A percentile compares a stretch with the other conserved stretches of the same genome.
Evolutionary conservation across 2,329 filamentous ascomycete species (phyloP).

Genomic region (Neofusicoccum umdonicola): DNA sequence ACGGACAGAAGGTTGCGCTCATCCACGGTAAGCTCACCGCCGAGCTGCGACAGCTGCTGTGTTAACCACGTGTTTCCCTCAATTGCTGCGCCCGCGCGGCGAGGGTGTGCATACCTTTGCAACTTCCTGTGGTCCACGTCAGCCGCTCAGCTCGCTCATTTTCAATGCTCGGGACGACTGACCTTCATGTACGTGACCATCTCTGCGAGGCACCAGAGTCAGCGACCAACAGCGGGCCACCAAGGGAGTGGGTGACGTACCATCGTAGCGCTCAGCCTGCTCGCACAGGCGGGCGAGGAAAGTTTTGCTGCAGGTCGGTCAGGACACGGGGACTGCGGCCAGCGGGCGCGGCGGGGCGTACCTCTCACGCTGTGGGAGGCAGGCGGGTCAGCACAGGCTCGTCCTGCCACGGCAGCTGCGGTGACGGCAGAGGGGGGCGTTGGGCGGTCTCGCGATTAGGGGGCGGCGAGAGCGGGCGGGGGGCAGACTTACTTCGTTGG

Average conservation of each 20-base stretch:
- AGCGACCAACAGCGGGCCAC: conserved; percentile 17
- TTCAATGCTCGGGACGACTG: conserved; percentile 8
- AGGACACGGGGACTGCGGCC: conserved; percentile 24
- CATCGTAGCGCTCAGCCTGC: conserved; percentile 99
- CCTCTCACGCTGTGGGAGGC: conserved; percentile 47
- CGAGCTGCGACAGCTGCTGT: conserved; percentile 41
- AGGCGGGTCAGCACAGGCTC: conserved; percentile 34
- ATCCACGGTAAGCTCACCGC: conserved; percentile 69
- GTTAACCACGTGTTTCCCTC: conserved; percentile 7
- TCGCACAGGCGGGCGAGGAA: conserved; percentile 96
- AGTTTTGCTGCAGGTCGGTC: conserved; percentile 31
- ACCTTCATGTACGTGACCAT: conserved; percentile 99
- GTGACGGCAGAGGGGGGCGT: conserved; percentile 25
- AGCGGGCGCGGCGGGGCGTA: conserved; percentile 30
- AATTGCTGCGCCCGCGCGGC: conserved; percentile 74
- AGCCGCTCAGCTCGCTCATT: conserved; percentile 6
- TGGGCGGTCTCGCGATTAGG: conserved; percentile 26
- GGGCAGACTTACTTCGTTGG: conserved; percentile 59
- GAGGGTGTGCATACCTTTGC: conserved; percentile 17
- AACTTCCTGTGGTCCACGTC: conserved; percentile 18
- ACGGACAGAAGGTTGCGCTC: conserved; percentile 97
- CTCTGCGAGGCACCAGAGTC: conserved; percentile 56
- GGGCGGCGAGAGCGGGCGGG: conserved; percentile 34
- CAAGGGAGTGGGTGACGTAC: conserved; percentile 50
- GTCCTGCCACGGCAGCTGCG: conserved; percentile 1